These are phyloP conservation scores for Inonotus obliquus DNA, from an alignment of 1,284 basidiomycete genomes.

Conservation along the genomic window DNA sequence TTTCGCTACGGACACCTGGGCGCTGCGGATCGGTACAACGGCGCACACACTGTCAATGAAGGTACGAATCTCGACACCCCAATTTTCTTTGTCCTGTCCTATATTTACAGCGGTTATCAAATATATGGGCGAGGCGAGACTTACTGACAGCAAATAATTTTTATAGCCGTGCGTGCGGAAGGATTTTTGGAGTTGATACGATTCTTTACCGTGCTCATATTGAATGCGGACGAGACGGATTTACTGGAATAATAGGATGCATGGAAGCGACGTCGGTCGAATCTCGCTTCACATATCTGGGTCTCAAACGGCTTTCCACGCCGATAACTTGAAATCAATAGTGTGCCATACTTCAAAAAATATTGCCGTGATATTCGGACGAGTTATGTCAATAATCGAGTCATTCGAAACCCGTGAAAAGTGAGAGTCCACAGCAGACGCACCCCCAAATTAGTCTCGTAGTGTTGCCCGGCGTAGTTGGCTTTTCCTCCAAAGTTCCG, in stretches of 20 bases:
- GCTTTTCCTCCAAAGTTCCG: not conserved
- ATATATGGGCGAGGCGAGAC: not conserved
- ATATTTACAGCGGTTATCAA: not conserved
- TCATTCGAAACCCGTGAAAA: too few species aligned
- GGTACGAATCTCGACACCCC: constrained; percentile 25
- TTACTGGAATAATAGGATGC: constrained; percentile 8
- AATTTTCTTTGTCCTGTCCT: constrained; percentile 20
- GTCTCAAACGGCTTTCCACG: not conserved
- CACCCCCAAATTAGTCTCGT: too few species aligned
- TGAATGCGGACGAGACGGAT: constrained; percentile 38
- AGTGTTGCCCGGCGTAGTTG: not conserved
- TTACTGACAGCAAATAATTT: not conserved
- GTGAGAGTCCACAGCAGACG: too few species aligned
- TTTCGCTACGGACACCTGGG: constrained; percentile 44
- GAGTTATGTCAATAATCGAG: too few species aligned
- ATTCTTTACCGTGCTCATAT: constrained; percentile 42
- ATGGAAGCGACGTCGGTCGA: not conserved
- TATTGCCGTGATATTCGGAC: too few species aligned
- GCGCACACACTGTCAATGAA: constrained; percentile 67
- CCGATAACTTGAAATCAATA: too few species aligned
- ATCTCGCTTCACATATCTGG: not conserved
- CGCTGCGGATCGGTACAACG: constrained; percentile 29
- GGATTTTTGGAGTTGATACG: constrained; percentile 42
- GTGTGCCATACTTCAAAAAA: too few species aligned
- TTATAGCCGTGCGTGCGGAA: constrained; percentile 33